A percentile compares a stretch with the other conserved stretches of the same genome.
phyloP scores from a whole-genome alignment of 2,329 filamentous ascomycete genomes.

The Aspergillus ustus region DNA sequence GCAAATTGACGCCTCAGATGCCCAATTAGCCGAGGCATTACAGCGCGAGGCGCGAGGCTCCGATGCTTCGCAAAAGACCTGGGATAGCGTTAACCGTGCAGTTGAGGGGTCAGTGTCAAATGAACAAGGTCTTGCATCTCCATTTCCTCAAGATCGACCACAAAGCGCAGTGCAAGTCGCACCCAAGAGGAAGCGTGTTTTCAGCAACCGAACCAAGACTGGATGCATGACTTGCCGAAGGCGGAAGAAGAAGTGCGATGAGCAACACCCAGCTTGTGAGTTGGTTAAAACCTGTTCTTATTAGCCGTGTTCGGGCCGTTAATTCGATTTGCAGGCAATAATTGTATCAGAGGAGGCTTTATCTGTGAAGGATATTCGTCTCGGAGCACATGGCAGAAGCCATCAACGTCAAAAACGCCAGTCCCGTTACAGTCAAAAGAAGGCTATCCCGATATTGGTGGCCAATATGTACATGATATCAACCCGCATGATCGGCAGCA shows the following conservation, averaged over 20 bases:
- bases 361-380: constrained; percentile 88
- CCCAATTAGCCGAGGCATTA: constrained; percentile 57
- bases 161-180: constrained; percentile 44
- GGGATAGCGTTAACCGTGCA: constrained; percentile 40
- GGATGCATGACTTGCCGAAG: constrained; percentile 90
- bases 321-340: constrained; percentile 65
- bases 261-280: constrained; percentile 89
- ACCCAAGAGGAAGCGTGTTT: constrained; percentile 59
- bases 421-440: constrained; percentile 86
- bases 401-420: constrained; percentile 68
- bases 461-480: constrained; percentile 45
- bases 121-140: constrained; percentile 39
- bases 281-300: constrained; percentile 18
- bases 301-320: constrained; percentile 17
- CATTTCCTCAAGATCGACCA: constrained; percentile 40
- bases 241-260: constrained; percentile 98
- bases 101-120: constrained; percentile 41
- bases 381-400: constrained; percentile 77
- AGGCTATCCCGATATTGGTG: constrained; percentile 48
- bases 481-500: constrained; percentile 46
- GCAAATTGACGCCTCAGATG: constrained; percentile 53
- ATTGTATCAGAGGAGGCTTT: constrained; percentile 89
- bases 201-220: constrained; percentile 95
- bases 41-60: constrained; percentile 54
- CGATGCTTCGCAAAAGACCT: constrained; percentile 39